Evolutionary conservation across 164 flowering plant species (phyloP), one percentile per base, ranked within the genome.

Genomic region (Akebia trifoliata): DNA sequence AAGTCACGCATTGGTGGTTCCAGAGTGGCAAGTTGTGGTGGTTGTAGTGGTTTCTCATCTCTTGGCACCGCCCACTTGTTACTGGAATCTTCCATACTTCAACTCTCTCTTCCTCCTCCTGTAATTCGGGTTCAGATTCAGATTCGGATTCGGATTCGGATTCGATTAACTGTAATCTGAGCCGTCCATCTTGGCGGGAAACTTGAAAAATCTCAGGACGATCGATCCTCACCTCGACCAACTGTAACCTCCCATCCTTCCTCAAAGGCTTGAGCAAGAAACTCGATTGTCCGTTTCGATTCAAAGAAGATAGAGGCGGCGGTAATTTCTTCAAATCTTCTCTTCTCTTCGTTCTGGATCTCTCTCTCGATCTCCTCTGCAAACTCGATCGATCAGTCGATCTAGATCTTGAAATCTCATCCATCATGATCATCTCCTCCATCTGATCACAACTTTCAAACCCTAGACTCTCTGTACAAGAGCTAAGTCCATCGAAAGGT

Each of bases 401-500:
- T 9, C 4, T 15, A 28, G 32, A 0, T 35, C 34, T 35, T 11
- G 40, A 35, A 1, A 4, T n/a, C 22, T 36, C 55, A 12, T 18
- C 39, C n/a, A n/a, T n/a, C n/a, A n/a, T n/a, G 2, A 36, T 21
- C 8, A 55, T 50, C n/a, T 31, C 61, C 37, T 46, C 53, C 21
- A 48, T 49, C 43, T 74, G 80, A 39, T 76, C 80, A 1, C 64
- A 79, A 67, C 86, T 84, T 72, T 81, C 90, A 51, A 69, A 81
- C 31, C 86, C 90, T 22, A 84, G 37, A 20, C 84, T 72, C 74
- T 84, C 90, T 7, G 86, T 84, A 52, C 86, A 84, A 17, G 87
- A 75, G 62, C 54, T 57, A 34, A 79, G 14, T 24, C 81, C 80
- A 17, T 64, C 61, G 11, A 65, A 67, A 1, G 56, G 63, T 2